Base-by-base conservation (phyloP, 2,329 filamentous ascomycete genomes). In the Xylariaceae sp. region DNA sequence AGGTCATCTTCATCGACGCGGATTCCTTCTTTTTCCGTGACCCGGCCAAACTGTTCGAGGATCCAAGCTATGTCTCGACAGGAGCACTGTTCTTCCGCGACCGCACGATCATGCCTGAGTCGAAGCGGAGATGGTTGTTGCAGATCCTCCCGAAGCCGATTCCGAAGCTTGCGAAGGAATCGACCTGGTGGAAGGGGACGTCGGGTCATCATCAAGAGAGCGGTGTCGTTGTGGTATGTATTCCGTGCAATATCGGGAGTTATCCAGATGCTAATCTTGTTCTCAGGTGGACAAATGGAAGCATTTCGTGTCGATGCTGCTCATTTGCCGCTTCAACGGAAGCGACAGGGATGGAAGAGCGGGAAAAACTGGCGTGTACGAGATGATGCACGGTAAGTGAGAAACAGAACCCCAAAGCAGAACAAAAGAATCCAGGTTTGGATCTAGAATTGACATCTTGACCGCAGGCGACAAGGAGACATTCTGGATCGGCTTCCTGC, bases 401-500 rank as follows among this genome's bases (percentile, higher is more conserved):
- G 9, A 49, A 17, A 18, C 13, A 39, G 23, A 6, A 13, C 45
- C 41, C 2, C 13, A 6, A 41, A 41, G 9, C 9, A 41, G 13
- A 41, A 41, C 5, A 41, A 41, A 41, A 1, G 13, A 45, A 45
- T 8, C 37, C 11, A 9, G 4, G 37, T 8, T 3, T 41, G 37
- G 8, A 41, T 10, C 37, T 8, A 41, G 37, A 15, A 13, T 3
- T n/a, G 41, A 6, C 13, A 45, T 45, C n/a, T 15, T 6, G 49
- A 51, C 18, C 1, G 41, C 18, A 63, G 76, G 77, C 50, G 77
- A 80, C 66, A 80, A 80, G 61, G 77, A 80, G 61, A 79, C 77
- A 1, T 80, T 78, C 69, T 80, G 77, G 77, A 71, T 80, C 2
- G 74, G 75, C n/a, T 79, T 76, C 71, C 74, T 78, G 58, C 72